Conservation (phyloP, 306 rosid species). For the Lagenaria siceraria region DNA sequence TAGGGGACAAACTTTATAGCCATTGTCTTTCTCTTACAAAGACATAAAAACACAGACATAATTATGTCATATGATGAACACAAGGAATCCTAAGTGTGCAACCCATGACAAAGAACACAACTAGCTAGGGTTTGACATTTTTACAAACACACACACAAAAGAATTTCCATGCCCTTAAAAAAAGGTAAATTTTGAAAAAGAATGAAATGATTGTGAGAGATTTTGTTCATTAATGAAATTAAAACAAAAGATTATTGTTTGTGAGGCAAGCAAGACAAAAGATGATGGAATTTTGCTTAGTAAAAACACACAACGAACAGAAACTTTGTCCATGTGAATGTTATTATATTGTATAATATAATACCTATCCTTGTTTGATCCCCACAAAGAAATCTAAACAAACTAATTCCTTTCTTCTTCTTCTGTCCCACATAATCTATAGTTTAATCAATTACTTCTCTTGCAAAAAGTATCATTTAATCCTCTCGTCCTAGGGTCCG, state of each 20-base stretch:
- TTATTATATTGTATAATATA: not conserved
- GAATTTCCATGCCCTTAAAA: too few species aligned
- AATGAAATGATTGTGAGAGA: not conserved
- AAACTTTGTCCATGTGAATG: not conserved
- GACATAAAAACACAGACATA: slow-evolving; percentile 4
- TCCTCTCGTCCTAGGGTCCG: too few species aligned
- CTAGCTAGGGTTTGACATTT: slow-evolving; percentile 4
- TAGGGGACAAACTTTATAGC: not conserved
- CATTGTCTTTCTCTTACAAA: not conserved
- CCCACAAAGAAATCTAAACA: not conserved
- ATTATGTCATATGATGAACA: not conserved
- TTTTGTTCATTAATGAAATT: not conserved
- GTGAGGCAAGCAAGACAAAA: slow-evolving; percentile 1
- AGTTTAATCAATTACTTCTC: not conserved
- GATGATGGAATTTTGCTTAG: not conserved
- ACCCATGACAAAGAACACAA: not conserved
- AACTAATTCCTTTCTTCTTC: not conserved
- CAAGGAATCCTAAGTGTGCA: not conserved
- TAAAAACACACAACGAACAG: not conserved
- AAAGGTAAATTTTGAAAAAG: not conserved
- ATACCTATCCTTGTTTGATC: not conserved
- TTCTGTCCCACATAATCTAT: not conserved
- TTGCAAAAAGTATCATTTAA: not conserved
- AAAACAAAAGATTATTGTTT: not conserved
- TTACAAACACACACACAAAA: not conserved